Evolutionary conservation across 208 protist species (phyloP).

Genomic region (Tritrichomonas foetus): DNA sequence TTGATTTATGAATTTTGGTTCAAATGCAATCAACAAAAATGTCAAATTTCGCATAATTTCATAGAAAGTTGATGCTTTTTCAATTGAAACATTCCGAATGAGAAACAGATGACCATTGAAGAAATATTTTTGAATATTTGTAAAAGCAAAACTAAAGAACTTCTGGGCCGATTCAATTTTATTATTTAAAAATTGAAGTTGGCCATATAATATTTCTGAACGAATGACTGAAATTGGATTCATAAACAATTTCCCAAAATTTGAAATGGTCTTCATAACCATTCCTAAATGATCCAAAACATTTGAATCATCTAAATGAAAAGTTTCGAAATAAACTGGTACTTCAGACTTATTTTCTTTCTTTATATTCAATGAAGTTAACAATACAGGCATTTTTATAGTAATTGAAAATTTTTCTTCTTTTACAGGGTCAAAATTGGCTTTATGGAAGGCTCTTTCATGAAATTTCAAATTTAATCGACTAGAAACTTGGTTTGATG

Average conservation of each 20-base stretch:
- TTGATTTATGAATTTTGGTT: neutral
- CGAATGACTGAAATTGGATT: neutral
- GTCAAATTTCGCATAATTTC: neutral
- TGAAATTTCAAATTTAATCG: too few species aligned
- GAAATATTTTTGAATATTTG: neutral
- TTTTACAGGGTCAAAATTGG: too few species aligned
- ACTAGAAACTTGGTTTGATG: too few species aligned
- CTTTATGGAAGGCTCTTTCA: too few species aligned
- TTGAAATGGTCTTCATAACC: neutral
- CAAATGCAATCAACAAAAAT: neutral
- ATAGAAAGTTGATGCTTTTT: neutral
- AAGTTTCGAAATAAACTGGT: neutral
- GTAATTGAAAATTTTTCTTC: too few species aligned
- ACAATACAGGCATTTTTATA: too few species aligned
- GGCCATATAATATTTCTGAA: neutral
- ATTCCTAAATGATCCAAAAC: neutral
- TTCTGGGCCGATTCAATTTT: neutral
- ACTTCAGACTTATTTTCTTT: too few species aligned
- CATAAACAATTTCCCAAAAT: neutral
- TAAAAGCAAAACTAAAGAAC: slow-evolving; percentile 3
- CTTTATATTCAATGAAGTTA: too few species aligned
- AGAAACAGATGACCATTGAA: neutral
- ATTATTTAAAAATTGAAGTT: neutral
- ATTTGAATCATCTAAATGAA: neutral
- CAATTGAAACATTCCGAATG: neutral